Base-by-base conservation (phyloP, 1,139 yeast genomes). In the Wickerhamomyces sp. region DNA sequence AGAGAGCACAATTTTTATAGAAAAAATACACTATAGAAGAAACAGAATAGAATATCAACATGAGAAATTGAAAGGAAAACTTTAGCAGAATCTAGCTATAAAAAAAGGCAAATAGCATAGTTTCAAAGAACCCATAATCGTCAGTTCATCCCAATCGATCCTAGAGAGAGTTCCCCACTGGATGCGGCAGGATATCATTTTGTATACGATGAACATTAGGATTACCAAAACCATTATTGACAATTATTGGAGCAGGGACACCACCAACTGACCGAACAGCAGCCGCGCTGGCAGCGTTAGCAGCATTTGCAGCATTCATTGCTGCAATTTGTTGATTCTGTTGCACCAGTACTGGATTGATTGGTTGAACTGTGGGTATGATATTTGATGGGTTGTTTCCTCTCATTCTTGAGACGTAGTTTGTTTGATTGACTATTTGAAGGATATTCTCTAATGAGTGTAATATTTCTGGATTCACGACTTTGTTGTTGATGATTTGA, bases 401-500 rank as follows among this genome's bases (percentile, higher is more conserved):
- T 39, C 59, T 51, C 13, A 58, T 44, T 39, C 61, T 50, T 5
- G 59, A 49, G 36, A 53, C 39, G 40, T 58, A 58, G 44, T 54
- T 55, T 4, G 61, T 56, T 23, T 48, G 53, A 30, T 57, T 45
- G 11, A 58, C 45, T 5, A 50, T 43, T 30, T 37, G 37, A 6
- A 54, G 34, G 9, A 57, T 40, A 18, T 43, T 48, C 6, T 58
- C 60, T 6, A 57, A 43, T 2, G 49, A 36, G 4, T 41, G 27
- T 7, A 51, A 6, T 5, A 54, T 32, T 2, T 51, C 55, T 10
- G 50, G 45, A 10, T 38, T 43, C 7, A 29, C 14, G 1, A 26
- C 29, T 14, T 44, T 46, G 50, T 68, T 73, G 14, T 66, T 60
- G 44, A 55, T 56, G 18, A 73, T 47, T 7, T 71, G 53, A 3